Conservation (phyloP, 2,329 filamentous ascomycete genomes). For the Colletotrichum gigasporum region DNA sequence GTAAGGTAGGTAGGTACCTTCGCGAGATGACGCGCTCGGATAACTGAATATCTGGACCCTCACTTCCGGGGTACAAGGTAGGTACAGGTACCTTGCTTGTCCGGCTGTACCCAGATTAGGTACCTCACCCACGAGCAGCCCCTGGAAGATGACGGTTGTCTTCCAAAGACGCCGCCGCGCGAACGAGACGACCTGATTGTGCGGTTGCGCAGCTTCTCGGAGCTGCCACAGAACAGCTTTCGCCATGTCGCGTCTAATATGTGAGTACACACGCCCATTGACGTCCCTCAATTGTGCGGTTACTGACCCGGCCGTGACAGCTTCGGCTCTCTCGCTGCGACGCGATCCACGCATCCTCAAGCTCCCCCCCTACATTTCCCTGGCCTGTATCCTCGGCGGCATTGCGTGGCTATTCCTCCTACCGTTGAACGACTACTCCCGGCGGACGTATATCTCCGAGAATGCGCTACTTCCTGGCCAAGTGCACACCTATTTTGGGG, state of each 20-base stretch:
- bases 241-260: constrained; percentile 63
- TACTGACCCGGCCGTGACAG: constrained; percentile 45
- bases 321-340: constrained; percentile 74
- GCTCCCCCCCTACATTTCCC: constrained; percentile 87
- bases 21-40: constrained; percentile 6
- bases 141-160: constrained; percentile 20
- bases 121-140: neutral
- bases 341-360: constrained; percentile 84
- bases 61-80: neutral
- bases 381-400: constrained; percentile 85
- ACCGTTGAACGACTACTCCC: constrained; percentile 89
- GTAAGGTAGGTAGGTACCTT: too few relatives aligned
- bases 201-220: constrained; percentile 5
- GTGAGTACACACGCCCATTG: constrained; percentile 46
- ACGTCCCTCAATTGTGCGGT: neutral
- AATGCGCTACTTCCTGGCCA: constrained; percentile 96
- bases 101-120: too few relatives aligned
- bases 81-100: neutral
- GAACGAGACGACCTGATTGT: constrained; percentile 17
- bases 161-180: neutral
- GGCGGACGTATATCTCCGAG: constrained; percentile 95
- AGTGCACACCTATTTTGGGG: constrained; percentile 97
- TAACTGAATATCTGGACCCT: constrained; percentile 24
- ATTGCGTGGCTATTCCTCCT: constrained; percentile 90
- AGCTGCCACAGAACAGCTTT: constrained; percentile 13